Percentiles rank a stretch among this genome's conserved stretches.
These are phyloP conservation scores for Aaosphaeria pasadenensis DNA, from an alignment of 2,329 filamentous ascomycete species.

Conservation along the genomic window DNA sequence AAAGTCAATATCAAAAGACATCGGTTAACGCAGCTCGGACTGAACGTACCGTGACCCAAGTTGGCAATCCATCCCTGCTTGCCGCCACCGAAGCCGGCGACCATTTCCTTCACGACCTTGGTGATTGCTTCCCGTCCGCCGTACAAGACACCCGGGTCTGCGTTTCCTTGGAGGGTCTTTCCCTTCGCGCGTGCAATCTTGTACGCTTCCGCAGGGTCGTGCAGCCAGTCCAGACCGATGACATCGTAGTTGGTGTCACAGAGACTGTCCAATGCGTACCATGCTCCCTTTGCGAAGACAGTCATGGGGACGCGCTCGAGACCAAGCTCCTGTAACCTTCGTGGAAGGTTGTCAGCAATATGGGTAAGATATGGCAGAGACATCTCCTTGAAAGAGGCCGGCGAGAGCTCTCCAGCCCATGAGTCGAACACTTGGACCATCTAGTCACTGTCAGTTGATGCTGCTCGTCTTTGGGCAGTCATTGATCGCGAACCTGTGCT, in stretches of 20 bases:
- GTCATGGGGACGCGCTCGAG: slow-evolving; percentile 89
- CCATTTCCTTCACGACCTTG: slow-evolving; percentile 78
- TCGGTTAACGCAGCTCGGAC: neutral
- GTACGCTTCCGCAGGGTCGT: slow-evolving; percentile 81
- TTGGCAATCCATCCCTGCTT: slow-evolving; percentile 97
- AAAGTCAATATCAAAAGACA: neutral
- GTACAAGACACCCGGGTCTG: slow-evolving; percentile 90
- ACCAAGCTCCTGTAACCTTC: slow-evolving; percentile 68
- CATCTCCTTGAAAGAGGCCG: slow-evolving; percentile 77
- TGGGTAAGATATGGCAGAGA: slow-evolving; percentile 81
- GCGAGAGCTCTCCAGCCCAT: slow-evolving; percentile 92
- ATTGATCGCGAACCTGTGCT: slow-evolving; percentile 62
- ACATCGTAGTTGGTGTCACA: slow-evolving; percentile 91
- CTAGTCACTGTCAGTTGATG: slow-evolving; percentile 39
- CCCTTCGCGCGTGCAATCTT: slow-evolving; percentile 66
- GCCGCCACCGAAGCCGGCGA: slow-evolving; percentile 75
- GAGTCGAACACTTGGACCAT: slow-evolving; percentile 97
- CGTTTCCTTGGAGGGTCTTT: slow-evolving; percentile 90
- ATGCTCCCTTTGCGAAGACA: slow-evolving; percentile 96
- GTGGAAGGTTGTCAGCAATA: slow-evolving; percentile 78
- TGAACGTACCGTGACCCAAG: slow-evolving; percentile 77
- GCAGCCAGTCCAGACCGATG: slow-evolving; percentile 91
- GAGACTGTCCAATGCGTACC: slow-evolving; percentile 86
- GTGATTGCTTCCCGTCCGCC: slow-evolving; percentile 80
- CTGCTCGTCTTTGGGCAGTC: neutral